These are phyloP conservation scores for Sugiyamaella smithiae DNA, from an alignment of 805 yeast species.

Conservation along the genomic window DNA sequence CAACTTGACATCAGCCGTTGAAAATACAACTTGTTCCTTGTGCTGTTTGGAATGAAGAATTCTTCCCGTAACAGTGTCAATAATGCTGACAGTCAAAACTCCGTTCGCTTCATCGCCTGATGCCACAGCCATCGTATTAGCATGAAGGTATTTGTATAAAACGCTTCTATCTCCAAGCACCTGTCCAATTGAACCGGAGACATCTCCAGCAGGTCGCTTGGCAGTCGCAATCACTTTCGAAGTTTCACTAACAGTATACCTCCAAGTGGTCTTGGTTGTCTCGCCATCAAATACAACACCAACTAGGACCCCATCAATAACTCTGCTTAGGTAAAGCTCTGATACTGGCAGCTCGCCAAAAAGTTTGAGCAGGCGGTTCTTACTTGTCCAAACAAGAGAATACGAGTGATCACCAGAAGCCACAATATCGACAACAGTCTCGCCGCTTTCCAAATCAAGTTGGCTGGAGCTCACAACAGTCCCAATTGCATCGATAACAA, in stretches of 20 bases:
- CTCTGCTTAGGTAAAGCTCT: constrained; percentile 4
- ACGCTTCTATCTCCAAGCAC: constrained; percentile 69
- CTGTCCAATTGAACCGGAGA: constrained; percentile 60
- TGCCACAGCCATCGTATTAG: constrained; percentile 57
- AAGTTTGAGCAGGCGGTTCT: constrained; percentile 1
- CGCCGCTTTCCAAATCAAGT: constrained; percentile 1
- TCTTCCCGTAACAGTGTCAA: constrained; percentile 72
- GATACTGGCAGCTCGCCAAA: neutral
- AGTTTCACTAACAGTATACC: constrained; percentile 29
- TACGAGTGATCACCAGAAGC: neutral
- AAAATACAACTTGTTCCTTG: constrained; percentile 37
- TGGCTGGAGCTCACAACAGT: constrained; percentile 1
- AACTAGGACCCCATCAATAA: neutral
- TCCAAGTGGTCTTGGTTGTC: constrained; percentile 37
- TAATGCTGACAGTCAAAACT: constrained; percentile 46
- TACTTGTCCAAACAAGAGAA: constrained; percentile 10
- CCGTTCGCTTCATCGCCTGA: constrained; percentile 35
- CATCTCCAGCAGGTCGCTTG: constrained; percentile 39
- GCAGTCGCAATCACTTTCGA: constrained; percentile 44
- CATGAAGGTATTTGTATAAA: constrained; percentile 78
- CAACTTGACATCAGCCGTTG: constrained; percentile 43
- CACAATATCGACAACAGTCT: constrained; percentile 4
- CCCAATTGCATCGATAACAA: constrained; percentile 22
- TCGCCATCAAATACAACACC: neutral
- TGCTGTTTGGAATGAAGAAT: constrained; percentile 46